Percentiles rank a stretch among this genome's conserved stretches.
These are phyloP conservation scores for Fusarium nodosum DNA, from an alignment of 2,329 filamentous ascomycete genomes.

Conservation along the genomic window DNA sequence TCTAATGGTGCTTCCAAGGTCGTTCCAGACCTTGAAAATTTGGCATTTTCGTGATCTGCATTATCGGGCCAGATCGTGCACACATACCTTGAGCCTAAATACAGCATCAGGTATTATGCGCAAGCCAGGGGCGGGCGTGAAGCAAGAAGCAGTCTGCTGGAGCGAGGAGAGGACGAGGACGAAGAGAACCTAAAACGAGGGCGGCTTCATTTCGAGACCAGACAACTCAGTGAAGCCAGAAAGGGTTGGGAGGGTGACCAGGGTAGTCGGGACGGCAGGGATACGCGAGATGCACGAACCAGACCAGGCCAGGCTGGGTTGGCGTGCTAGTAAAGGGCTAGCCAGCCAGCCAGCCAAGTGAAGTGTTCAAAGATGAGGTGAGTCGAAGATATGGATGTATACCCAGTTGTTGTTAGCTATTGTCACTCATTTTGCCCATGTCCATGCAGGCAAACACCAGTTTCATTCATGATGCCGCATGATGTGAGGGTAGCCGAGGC, in stretches of 20 bases:
- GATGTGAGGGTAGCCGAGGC: neutral
- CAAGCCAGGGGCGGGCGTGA: slow-evolving; percentile 1
- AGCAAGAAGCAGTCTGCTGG: slow-evolving; percentile 3
- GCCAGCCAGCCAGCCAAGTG: slow-evolving; percentile 26
- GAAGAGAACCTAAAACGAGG: slow-evolving; percentile 29
- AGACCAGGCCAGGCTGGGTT: slow-evolving; percentile 28
- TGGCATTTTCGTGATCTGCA: slow-evolving; percentile 14
- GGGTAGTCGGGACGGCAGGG: slow-evolving; percentile 46
- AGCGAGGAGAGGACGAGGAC: slow-evolving; percentile 8
- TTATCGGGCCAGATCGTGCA: neutral
- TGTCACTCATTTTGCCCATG: slow-evolving; percentile 13
- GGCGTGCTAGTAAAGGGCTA: slow-evolving; percentile 29
- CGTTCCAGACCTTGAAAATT: slow-evolving; percentile 1
- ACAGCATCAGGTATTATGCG: neutral
- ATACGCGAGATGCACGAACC: slow-evolving; percentile 50
- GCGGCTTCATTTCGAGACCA: slow-evolving; percentile 34
- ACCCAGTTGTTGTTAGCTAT: slow-evolving; percentile 18
- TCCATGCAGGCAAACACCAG: slow-evolving; percentile 15
- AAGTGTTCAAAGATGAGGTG: slow-evolving; percentile 41
- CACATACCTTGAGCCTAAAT: neutral
- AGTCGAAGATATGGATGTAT: slow-evolving; percentile 8
- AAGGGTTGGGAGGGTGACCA: slow-evolving; percentile 47
- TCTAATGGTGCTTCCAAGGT: slow-evolving; percentile 18
- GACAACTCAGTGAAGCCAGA: slow-evolving; percentile 36
- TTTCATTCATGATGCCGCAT: neutral